A percentile compares a stretch with the other conserved stretches of the same genome.
Evolutionary conservation across 345 rosid genomes (phyloP).

Genomic region (Rhizophora apiculata): DNA sequence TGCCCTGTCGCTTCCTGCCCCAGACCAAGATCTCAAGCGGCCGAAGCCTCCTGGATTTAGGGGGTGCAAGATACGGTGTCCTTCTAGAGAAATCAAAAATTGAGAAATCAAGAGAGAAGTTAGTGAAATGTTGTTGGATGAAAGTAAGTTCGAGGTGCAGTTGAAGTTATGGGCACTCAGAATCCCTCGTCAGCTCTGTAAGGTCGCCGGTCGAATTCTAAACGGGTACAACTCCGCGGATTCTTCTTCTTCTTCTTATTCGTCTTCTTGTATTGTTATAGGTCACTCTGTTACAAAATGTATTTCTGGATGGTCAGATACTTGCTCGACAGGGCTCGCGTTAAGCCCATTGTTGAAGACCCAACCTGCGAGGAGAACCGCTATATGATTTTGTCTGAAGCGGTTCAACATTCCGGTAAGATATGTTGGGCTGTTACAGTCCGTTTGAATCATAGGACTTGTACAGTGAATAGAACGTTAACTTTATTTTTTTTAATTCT

Average conservation of each 20-base stretch:
- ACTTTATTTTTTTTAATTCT: neutral
- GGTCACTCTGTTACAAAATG: neutral
- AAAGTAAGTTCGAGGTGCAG: constrained; percentile 65
- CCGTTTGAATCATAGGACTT: too few relatives aligned
- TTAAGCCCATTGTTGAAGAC: constrained; percentile 80
- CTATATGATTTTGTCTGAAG: constrained; percentile 68
- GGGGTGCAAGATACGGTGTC: too few relatives aligned
- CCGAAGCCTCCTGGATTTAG: too few relatives aligned
- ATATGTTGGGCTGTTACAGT: neutral
- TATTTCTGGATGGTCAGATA: constrained; percentile 40
- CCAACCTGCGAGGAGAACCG: constrained; percentile 61
- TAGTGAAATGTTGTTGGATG: constrained; percentile 45
- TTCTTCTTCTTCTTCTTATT: neutral
- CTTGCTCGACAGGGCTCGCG: constrained; percentile 74
- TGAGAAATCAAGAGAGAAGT: too few relatives aligned
- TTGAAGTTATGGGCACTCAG: constrained; percentile 74
- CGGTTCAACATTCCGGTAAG: constrained; percentile 56
- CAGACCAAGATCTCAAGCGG: too few relatives aligned
- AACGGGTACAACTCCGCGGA: constrained; percentile 55
- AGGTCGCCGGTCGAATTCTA: constrained; percentile 50
- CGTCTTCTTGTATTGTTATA: neutral
- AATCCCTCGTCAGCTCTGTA: constrained; percentile 82
- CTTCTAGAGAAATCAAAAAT: too few relatives aligned
- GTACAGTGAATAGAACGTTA: neutral
- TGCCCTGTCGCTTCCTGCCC: too few relatives aligned